Percentiles rank a stretch among this genome's conserved stretches.
phyloP scores from a whole-genome alignment of 176 grass and related monocot species.

The Alopecurus myosuroides region DNA sequence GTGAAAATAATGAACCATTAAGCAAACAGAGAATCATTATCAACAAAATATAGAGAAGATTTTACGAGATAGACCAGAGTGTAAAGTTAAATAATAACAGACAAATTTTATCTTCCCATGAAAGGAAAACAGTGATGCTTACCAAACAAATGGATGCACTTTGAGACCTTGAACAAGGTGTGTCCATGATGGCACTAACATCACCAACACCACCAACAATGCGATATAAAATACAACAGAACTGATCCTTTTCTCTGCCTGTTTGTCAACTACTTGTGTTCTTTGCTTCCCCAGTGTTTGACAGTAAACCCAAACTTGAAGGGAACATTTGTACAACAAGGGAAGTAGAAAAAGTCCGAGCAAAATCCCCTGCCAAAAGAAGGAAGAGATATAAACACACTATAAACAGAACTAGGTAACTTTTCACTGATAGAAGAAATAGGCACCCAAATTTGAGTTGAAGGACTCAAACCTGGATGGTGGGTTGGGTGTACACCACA shows the following conservation, averaged over 20 bases:
- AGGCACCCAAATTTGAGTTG: not conserved
- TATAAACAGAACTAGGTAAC: not conserved
- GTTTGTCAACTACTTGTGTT: constrained; percentile 16
- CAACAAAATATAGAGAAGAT: not conserved
- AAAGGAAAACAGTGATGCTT: constrained; percentile 17
- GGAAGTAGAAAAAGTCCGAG: constrained; percentile 86
- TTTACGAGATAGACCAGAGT: not conserved
- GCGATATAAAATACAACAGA: constrained; percentile 69
- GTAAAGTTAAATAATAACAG: not conserved
- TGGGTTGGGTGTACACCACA: not conserved
- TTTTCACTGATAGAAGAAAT: not conserved
- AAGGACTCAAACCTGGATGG: not conserved
- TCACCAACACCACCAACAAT: constrained; percentile 30
- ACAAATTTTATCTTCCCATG: not conserved
- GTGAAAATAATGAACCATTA: constrained; percentile 39
- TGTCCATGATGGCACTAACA: constrained; percentile 83
- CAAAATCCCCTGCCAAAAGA: constrained; percentile 58
- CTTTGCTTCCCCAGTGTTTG: constrained; percentile 38
- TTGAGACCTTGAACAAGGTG: constrained; percentile 54
- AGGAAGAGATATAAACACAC: not conserved
- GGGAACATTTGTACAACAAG: constrained; percentile 50
- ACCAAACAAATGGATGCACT: constrained; percentile 80
- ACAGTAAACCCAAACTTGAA: constrained; percentile 45
- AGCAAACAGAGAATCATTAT: not conserved
- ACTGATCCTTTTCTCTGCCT: constrained; percentile 23